Conservation (phyloP, 257 asterid species). For the Prunella vulgaris region DNA sequence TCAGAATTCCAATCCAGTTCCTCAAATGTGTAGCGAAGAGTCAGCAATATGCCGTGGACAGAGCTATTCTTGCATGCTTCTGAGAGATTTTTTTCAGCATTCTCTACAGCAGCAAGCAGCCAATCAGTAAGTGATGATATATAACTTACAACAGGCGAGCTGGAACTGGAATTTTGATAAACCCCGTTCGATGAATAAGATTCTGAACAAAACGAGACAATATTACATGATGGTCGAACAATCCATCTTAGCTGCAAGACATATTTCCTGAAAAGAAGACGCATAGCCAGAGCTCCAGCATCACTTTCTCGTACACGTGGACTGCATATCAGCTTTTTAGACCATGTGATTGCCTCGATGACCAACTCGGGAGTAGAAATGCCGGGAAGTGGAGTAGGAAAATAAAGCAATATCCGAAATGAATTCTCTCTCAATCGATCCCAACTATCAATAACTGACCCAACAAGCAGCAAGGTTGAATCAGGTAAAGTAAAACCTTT, state of each 20-base stretch:
- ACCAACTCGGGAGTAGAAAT: conserved; percentile 51
- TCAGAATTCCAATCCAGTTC: conserved; percentile 82
- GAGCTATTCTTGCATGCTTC: conserved; percentile 87
- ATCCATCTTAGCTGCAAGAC: conserved; percentile 78
- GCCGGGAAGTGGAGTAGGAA: conserved; percentile 95
- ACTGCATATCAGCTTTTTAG: conserved; percentile 80
- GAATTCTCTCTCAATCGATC: conserved; percentile 81
- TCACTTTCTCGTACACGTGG: conserved; percentile 99
- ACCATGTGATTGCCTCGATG: conserved; percentile 65
- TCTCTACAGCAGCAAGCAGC: conserved; percentile 73
- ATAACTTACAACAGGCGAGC: conserved; percentile 56
- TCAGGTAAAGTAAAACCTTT: conserved; percentile 60
- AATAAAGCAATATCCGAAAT: conserved; percentile 65
- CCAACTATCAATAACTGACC: conserved; percentile 97
- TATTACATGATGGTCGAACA: conserved; percentile 46
- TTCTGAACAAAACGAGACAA: conserved; percentile 33
- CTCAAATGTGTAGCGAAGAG: conserved; percentile 93
- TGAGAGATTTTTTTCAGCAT: conserved; percentile 79
- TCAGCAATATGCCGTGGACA: conserved; percentile 87
- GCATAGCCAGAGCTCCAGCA: conserved; percentile 93
- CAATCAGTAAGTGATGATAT: conserved; percentile 75
- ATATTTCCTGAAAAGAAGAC: conserved; percentile 84
- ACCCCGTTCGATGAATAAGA: conserved; percentile 34
- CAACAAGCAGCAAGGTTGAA: conserved; percentile 79
- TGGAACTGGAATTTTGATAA: conserved; percentile 20